These are phyloP conservation scores for Phytophthora fragariaefolia DNA, from an alignment of 352 stramenopile genomes.

Conservation along the genomic window DNA sequence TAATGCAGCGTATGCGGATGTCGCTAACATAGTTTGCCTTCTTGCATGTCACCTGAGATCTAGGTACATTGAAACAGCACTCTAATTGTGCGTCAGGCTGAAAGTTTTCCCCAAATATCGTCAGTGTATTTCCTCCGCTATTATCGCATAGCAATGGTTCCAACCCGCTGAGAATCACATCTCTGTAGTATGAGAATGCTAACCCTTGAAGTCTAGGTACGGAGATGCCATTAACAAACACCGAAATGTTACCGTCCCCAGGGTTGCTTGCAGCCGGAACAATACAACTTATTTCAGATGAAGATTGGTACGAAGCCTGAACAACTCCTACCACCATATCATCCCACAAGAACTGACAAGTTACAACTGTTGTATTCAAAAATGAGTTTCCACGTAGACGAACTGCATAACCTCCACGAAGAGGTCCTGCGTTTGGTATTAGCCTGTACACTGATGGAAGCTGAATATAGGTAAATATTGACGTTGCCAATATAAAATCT, in stretches of 20 bases:
- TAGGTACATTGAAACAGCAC: slow-evolving; percentile 58
- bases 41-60: slow-evolving; percentile 20
- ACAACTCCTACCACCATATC: not conserved
- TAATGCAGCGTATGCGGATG: slow-evolving; percentile 36
- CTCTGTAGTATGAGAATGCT: slow-evolving; percentile 43
- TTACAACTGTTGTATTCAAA: slow-evolving; percentile 23
- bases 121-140: slow-evolving; percentile 36
- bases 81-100: slow-evolving; percentile 36
- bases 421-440: slow-evolving; percentile 37
- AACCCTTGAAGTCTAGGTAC: slow-evolving; percentile 25
- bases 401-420: slow-evolving; percentile 43
- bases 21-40: slow-evolving; percentile 44
- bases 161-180: slow-evolving; percentile 43
- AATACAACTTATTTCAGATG: slow-evolving; percentile 28
- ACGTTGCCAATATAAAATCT: slow-evolving; percentile 44
- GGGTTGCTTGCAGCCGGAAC: slow-evolving; percentile 19
- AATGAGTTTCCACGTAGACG: slow-evolving; percentile 43
- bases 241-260: slow-evolving; percentile 26
- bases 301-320: slow-evolving; percentile 29
- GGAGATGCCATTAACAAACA: slow-evolving; percentile 41
- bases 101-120: slow-evolving; percentile 44
- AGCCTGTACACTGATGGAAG: slow-evolving; percentile 60
- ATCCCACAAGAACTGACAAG: slow-evolving; percentile 41
- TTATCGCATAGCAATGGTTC: slow-evolving; percentile 57
- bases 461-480: slow-evolving; percentile 55